Evolutionary conservation across 2,329 filamentous ascomycete genomes (phyloP), one percentile per base, ranked within the genome.

Genomic region (Fusarium sp.): DNA sequence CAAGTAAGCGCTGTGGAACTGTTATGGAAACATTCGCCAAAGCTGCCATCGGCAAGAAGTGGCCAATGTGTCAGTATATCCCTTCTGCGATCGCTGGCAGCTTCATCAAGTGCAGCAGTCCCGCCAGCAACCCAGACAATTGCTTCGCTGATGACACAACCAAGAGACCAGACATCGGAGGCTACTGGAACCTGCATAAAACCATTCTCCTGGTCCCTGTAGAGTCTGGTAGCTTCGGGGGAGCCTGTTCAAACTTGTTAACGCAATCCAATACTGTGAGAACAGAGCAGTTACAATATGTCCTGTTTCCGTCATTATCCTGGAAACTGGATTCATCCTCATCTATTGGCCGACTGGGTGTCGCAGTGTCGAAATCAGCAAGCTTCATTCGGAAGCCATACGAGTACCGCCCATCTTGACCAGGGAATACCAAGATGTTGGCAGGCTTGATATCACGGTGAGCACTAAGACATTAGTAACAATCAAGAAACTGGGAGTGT

Each of bases 371-470:
- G 28, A 72, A 75, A n/a, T 75, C 65, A 6, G 69, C 56, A 30
- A 75, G 55, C 22, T 73, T 75, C 32, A 70, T 44, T 3, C 11
- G 53, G 22, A 75, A 66, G 3, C 36, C 53, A 3, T 18, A 4
- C 0, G 71, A 59, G 5, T 63, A 65, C 1, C 24, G 9, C 18
- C 32, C 65, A 6, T 45, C 3, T 5, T 18, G 20, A 8, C 50
- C 64, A 0, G 48, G 26, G 4, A 70, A 75, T 3, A 75, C 58
- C 2, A 75, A 22, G 3, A 75, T 70, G 3, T 75, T 75, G 10
- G 32, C 44, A 4, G 72, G 72, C 4, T 70, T 75, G 13, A 75
- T 73, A 3, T 75, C 73, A 7, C 73, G 63, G 22, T 75, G 73
- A 20, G 62, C 59, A 58, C 73, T 74, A 12, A 6, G 2, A 14